These are phyloP conservation scores for Aspergillus fischeri DNA, from an alignment of 2,329 filamentous ascomycete species.

Conservation along the genomic window DNA sequence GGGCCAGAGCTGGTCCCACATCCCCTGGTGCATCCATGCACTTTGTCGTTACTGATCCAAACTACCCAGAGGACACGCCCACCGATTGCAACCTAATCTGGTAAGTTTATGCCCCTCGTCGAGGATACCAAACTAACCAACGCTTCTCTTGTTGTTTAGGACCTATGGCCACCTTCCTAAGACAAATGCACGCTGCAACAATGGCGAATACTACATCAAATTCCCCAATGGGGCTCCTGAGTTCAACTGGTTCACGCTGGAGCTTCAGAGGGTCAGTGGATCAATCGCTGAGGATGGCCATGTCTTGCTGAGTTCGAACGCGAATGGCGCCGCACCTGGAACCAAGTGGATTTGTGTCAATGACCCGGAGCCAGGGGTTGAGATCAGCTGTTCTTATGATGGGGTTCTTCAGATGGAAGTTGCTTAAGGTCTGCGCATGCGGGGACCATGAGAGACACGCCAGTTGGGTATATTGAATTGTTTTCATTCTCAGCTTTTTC, in stretches of 20 bases:
- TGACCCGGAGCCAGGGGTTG: slow-evolving; percentile 5
- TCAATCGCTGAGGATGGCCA: slow-evolving; percentile 17
- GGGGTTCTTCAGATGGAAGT: slow-evolving; percentile 11
- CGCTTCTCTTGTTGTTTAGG: background rate
- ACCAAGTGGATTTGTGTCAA: slow-evolving; percentile 18
- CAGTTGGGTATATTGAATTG: too few species aligned
- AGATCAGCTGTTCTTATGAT: slow-evolving; percentile 13
- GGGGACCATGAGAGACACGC: too few species aligned
- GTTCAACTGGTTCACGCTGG: slow-evolving; percentile 18
- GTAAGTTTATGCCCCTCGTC: slow-evolving; percentile 2
- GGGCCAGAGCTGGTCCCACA: background rate
- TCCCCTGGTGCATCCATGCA: slow-evolving; percentile 10
- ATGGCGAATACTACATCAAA: slow-evolving; percentile 21
- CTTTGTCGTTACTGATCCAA: slow-evolving; percentile 19
- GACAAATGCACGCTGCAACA: slow-evolving; percentile 18
- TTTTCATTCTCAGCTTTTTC: background rate
- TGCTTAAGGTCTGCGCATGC: background rate
- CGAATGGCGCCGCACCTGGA: slow-evolving; percentile 7
- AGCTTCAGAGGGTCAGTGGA: slow-evolving; percentile 17
- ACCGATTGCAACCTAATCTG: slow-evolving; percentile 23
- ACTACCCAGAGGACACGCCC: slow-evolving; percentile 19
- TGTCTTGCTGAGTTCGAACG: slow-evolving; percentile 6
- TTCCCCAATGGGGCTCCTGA: slow-evolving; percentile 18
- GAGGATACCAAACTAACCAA: background rate
- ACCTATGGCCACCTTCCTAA: slow-evolving; percentile 12